Conservation (phyloP, 345 rosid genomes). For the Eucalyptus sp. region DNA sequence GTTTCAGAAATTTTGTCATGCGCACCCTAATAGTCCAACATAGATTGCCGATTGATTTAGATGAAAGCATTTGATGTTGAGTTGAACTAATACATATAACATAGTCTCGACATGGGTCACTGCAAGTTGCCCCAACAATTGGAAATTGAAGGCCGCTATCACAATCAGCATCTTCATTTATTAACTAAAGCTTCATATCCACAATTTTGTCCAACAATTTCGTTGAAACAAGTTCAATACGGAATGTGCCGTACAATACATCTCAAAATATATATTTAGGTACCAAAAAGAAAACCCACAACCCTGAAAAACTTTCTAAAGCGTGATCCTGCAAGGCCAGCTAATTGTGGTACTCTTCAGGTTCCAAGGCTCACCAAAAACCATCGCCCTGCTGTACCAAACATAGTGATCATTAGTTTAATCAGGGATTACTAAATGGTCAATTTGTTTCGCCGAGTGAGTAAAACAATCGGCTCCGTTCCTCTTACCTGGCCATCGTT, state of each 20-base stretch:
- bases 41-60: not conserved
- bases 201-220: not conserved
- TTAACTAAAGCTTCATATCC: not conserved
- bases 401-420: not conserved
- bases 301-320: not conserved
- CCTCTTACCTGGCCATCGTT: not conserved
- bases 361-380: not conserved
- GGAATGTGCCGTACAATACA: not conserved
- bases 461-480: fast-evolving
- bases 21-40: not conserved
- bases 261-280: not conserved
- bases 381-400: not conserved
- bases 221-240: not conserved
- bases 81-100: not conserved
- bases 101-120: not conserved
- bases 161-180: not conserved
- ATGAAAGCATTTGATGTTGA: not conserved
- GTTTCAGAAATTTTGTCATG: too few relatives aligned
- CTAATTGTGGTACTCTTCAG: not conserved
- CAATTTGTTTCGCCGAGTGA: not conserved
- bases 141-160: not conserved
- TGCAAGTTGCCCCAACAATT: not conserved
- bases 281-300: not conserved
- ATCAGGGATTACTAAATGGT: not conserved
- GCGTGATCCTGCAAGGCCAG: not conserved